These are phyloP conservation scores for Pseudogymnoascus sp. DNA, from an alignment of 2,329 filamentous ascomycete genomes.

Conservation along the genomic window DNA sequence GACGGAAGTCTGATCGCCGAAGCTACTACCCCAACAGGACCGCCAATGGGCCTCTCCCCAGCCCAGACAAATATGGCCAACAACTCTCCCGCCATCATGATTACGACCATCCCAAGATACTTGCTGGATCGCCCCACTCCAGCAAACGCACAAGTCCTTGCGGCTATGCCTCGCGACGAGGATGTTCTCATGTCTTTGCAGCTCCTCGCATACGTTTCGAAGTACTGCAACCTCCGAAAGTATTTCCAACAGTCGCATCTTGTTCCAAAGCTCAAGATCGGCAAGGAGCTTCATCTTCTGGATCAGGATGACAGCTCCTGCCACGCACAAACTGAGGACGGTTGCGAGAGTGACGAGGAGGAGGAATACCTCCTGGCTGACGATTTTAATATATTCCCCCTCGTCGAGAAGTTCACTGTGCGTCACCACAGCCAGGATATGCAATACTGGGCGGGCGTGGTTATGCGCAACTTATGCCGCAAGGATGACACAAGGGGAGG, in stretches of 20 bases:
- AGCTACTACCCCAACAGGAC: constrained; percentile 57
- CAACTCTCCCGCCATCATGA: constrained; percentile 67
- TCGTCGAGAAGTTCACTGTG: constrained; percentile 97
- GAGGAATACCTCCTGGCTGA: constrained; percentile 88
- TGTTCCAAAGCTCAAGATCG: constrained; percentile 85
- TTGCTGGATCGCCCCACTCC: constrained; percentile 65
- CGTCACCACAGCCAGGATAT: constrained; percentile 92
- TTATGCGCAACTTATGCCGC: constrained; percentile 96
- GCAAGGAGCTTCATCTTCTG: constrained; percentile 70
- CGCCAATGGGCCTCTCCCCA: constrained; percentile 65
- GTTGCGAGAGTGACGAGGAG: constrained; percentile 44
- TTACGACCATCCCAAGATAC: constrained; percentile 68
- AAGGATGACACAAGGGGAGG: constrained; percentile 94
- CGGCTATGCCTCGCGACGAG: constrained; percentile 91
- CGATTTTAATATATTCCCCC: constrained; percentile 95
- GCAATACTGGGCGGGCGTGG: constrained; percentile 99
- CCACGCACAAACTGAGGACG: constrained; percentile 21
- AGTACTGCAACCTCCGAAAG: constrained; percentile 91
- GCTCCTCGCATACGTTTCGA: constrained; percentile 92
- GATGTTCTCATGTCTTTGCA: constrained; percentile 98
- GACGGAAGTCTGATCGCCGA: constrained; percentile 77
- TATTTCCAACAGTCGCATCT: constrained; percentile 96
- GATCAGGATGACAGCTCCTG: constrained; percentile 55
- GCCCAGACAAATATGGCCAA: constrained; percentile 55
- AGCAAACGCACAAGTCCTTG: constrained; percentile 62